Evolutionary conservation across 305 asterid genomes (phyloP), one percentile per base, ranked within the genome.

Genomic region (Fraxinus latifolia): DNA sequence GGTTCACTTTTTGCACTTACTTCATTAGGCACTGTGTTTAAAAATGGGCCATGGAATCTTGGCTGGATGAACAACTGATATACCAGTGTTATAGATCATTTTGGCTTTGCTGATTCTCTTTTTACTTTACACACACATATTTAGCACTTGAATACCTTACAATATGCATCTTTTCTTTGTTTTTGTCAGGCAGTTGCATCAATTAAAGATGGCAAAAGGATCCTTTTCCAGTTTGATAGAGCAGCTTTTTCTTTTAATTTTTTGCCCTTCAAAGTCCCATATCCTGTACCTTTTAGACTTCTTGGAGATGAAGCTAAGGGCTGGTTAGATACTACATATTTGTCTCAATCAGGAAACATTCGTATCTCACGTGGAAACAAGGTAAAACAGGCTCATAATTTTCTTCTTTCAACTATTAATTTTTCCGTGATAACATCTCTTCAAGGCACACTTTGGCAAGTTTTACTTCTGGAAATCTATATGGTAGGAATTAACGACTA

Each of bases 221-320:
- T 95, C 78, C 90, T 92, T 68, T 95, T 95, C 88, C 95, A 82
- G 88, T 95, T 95, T 80, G 99, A 95, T 81, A 92, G 90, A 87
- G 99, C 98, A 29, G 96, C 98, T 25, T 93, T 95, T 85, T 86
- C 97, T 17, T 86, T 95, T 27, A 93, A 91, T 79, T 91, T 92
- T 83, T 90, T 93, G 39, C 99, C 99, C 58, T 92, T 95, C 88
- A 95, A 92, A 87, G 91, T 95, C 73, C 99, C 98, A 12, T 95
- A 95, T 78, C 98, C 99, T 9, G 98, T 95, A 77, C 99, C 99
- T 32, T 95, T 95, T 87, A 85, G 86, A 79, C 97, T 93, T 85
- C 95, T 95, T 3, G 99, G 99, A 62, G 99, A 95, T 65, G 99
- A 95, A 85, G 99, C 98, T 14, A 95, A 93, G 87, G 99, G 97